Evolutionary conservation across 306 rosid genomes (phyloP), one percentile per base, ranked within the genome.

Genomic region (Cicer pinnatifidum): DNA sequence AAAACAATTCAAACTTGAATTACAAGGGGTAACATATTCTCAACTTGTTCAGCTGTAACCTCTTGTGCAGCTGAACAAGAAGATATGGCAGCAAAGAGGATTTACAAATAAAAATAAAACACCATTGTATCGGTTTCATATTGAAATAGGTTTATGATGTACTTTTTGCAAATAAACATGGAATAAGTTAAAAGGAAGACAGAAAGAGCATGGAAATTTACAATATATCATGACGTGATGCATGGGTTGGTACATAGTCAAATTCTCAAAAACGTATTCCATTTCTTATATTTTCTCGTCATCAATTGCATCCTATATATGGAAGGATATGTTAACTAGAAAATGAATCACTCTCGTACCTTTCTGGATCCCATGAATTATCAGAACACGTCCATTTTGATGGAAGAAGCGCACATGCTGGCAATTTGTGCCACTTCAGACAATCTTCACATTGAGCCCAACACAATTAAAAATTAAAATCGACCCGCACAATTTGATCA

Each of bases 371-470:
- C 97, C 87, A 87, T 54, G 86, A 78, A 84, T 95, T 94, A 86
- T 89, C 97, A 57, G 96, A 87, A 85, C 99, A 91, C 5, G 89
- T 90, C 97, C 97, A 95, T 74, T 79, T 95, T 15, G 88, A 85
- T 17, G 96, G 91, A 78, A 95, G 88, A 82, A 85, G 88, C 2
- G 93, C 88, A 82, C 66, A 81, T 13, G 82, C 91, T 8, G 99
- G 97, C 86, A 95, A 82, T 86, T 90, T 95, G 62, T 96, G 99
- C 93, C 93, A 90, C 83, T 95, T 90, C 56, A 83, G 84, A 78
- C 99, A 95, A 73, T 87, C 89, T 85, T 91, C 97, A 79, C 99
- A 95, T 81, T 91, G 97, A 72, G 78, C 86, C 99, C 91, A 95
- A 16, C 17, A 16, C 17, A 16, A 16, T 16, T 9, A 15, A 63